Conservation (phyloP, 2,329 filamentous ascomycete species). For the Endothia cerciana region DNA sequence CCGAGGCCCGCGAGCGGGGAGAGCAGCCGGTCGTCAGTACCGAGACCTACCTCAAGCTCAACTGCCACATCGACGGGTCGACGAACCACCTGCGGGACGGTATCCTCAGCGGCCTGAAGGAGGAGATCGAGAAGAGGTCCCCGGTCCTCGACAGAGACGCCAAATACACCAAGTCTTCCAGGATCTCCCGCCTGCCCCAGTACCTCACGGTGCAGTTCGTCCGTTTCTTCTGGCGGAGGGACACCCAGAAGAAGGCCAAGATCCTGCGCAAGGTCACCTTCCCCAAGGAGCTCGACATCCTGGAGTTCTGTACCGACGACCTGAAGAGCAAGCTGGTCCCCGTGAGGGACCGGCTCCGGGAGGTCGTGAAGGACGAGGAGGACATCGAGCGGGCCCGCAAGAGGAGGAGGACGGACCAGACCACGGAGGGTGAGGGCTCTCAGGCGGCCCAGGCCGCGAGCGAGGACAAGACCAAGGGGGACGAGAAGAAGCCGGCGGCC, state of each 20-base stretch:
- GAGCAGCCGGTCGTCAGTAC: conserved; percentile 70
- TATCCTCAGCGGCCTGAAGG: conserved; percentile 77
- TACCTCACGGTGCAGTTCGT: conserved; percentile 97
- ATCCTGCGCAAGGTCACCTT: conserved; percentile 99
- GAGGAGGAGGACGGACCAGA: conserved; percentile 73
- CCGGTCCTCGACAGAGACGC: conserved; percentile 77
- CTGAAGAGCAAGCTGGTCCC: conserved; percentile 82
- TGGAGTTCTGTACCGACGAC: conserved; percentile 94
- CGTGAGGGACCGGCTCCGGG: conserved; percentile 93
- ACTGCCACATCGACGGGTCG: conserved; percentile 88
- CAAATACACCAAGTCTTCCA: conserved; percentile 86
- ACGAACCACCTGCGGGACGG: conserved; percentile 93
- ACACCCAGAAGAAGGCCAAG: conserved; percentile 97
- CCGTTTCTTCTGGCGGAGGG: conserved; percentile 96
- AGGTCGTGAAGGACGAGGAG: conserved; percentile 92
- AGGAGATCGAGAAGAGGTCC: conserved; percentile 91
- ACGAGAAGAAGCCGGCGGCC: conserved; percentile 41
- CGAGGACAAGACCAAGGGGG: conserved; percentile 51
- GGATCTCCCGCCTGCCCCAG: conserved; percentile 87
- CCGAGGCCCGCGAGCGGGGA: conserved; percentile 71
- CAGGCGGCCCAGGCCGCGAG: conserved; percentile 48
- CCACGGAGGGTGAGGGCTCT: conserved; percentile 29
- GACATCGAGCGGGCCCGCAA: conserved; percentile 92
- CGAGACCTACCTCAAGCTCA: conserved; percentile 87
- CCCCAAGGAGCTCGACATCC: conserved; percentile 86